Base-by-base conservation (phyloP, 1,139 yeast genomes). In the Ogataea hybrid region DNA sequence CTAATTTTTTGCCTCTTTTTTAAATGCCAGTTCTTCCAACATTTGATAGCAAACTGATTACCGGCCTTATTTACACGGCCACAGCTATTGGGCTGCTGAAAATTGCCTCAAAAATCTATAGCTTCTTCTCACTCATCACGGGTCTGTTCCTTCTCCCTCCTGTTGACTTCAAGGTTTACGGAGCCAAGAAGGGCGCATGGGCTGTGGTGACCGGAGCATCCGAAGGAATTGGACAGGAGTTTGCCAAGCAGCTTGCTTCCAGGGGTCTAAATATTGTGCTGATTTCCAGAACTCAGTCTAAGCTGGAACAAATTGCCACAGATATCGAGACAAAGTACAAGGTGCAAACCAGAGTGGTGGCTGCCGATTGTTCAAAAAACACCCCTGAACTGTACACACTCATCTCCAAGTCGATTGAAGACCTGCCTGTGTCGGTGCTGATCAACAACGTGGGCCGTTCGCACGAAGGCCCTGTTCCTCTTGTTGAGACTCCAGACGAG, bases 171-270 rank as follows among this genome's bases (percentile, higher is more conserved):
- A 58, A 60, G 39, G 81, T 78, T 61, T 89, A 88, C 59, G 96
- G 97, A n/a, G 77, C 83, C 10, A 63, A 66, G 37, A 68, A 67
- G 38, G 81, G 77, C 23, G 68, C 74, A 43, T 88, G 96, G 95
- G 97, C 97, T 6, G 84, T 92, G 25, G 76, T 92, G 20, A 92
- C 98, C 5, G 99, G 99, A 46, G 95, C 97, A 5, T 87, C 97
- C 37, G 98, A 92, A 63, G 98, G 99, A 31, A 84, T 92, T 58
- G 99, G 99, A 46, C 88, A 89, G 60, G 96, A 92, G 62, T 92
- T 77, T 59, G 83, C 96, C 1, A 61, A 68, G 25, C 97, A 92
- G 68, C 74, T 92, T 66, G 98, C 98, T 15, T 65, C 75, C 43
- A 80, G 76, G 53, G 96, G 96, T 1, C 83, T 90, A 63, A 90